Percentiles rank a stretch among this genome's conserved stretches.
Evolutionary conservation across 352 stramenopile genomes (phyloP).

Genomic region (Albugo candida): DNA sequence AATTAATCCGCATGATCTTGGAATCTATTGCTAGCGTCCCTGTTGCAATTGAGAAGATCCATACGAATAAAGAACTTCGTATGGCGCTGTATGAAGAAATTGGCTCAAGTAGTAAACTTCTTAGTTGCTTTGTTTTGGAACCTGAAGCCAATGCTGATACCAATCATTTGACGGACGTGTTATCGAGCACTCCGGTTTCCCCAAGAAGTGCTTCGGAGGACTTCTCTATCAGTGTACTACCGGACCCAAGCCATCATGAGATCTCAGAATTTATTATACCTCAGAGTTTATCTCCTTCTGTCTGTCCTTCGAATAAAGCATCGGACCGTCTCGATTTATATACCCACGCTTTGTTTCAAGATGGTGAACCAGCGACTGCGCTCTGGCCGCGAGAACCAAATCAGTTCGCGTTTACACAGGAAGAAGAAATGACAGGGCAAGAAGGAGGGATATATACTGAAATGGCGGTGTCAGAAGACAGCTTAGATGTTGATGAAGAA

Average conservation of each 20-base stretch:
- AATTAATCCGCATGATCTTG: constrained; percentile 53
- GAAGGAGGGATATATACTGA: constrained; percentile 74
- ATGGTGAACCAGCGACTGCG: constrained; percentile 48
- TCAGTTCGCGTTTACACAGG: constrained; percentile 72
- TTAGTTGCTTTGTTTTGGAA: constrained; percentile 22
- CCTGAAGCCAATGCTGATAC: no score
- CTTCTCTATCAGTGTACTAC: no score
- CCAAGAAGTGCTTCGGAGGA: no score
- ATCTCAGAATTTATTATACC: no score
- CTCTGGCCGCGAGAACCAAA: constrained; percentile 63
- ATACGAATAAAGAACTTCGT: constrained; percentile 45
- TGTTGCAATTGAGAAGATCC: constrained; percentile 43
- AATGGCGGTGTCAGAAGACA: constrained; percentile 22
- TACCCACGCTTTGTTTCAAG: constrained; percentile 16
- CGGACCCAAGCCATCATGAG: no score
- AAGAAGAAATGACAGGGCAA: constrained; percentile 19
- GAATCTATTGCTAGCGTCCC: constrained; percentile 57
- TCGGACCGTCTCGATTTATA: no score
- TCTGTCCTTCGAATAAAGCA: no score
- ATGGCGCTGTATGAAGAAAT: constrained; percentile 34
- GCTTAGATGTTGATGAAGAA: neutral
- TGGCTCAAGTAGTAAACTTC: constrained; percentile 21
- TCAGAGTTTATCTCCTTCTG: no score
- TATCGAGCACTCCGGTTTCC: no score
- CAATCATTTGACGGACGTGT: no score